These are phyloP conservation scores for Persicaria tinctoria DNA, from an alignment of 148 eudicot species.

Conservation along the genomic window DNA sequence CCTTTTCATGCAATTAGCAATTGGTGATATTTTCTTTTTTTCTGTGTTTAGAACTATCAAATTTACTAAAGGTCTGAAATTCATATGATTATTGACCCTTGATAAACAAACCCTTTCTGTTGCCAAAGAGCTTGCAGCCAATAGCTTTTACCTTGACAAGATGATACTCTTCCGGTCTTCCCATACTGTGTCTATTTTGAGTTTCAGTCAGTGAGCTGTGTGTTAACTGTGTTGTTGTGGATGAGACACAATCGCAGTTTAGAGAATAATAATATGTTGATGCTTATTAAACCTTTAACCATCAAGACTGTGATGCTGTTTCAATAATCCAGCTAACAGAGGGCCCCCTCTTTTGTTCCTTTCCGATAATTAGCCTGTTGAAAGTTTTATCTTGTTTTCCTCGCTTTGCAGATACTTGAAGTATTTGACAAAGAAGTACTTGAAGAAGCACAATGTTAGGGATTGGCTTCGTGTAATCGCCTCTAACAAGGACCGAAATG, in stretches of 20 bases:
- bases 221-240: neutral
- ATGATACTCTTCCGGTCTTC: neutral
- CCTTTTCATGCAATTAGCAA: no score
- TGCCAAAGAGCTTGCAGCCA: neutral
- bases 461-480: slow-evolving; percentile 87
- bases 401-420: slow-evolving; percentile 44
- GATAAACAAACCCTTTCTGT: neutral
- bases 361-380: neutral
- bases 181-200: neutral
- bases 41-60: no score
- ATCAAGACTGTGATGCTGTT: neutral
- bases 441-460: slow-evolving; percentile 75
- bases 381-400: neutral
- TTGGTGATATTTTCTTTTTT: no score
- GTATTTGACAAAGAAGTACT: slow-evolving; percentile 78
- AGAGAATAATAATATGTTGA: neutral
- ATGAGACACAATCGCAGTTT: neutral
- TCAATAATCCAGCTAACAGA: neutral
- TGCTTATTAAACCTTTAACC: neutral
- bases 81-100: neutral
- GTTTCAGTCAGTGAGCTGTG: neutral
- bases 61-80: neutral
- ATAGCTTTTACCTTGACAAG: no score
- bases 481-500: slow-evolving; percentile 68
- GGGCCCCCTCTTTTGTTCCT: neutral